Base-by-base conservation (phyloP, 495 filamentous ascomycete genomes). In the Neurospora hispaniola region DNA sequence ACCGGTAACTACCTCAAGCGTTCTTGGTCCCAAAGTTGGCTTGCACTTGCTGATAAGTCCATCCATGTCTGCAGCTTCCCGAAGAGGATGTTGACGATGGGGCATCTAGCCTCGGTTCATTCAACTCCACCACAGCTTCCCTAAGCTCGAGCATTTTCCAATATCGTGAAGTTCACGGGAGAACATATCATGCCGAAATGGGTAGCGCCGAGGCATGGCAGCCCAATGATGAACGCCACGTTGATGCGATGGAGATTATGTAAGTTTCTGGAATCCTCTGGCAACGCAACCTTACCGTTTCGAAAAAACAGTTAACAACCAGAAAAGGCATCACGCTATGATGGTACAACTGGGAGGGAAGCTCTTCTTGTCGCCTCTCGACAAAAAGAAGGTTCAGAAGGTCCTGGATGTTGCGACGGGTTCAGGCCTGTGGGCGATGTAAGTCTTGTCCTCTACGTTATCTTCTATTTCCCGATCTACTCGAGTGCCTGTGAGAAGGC, bases 361-460 rank as follows among this genome's bases (percentile, higher is more conserved):
- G 66, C 72, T 90, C 0, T 86, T 82, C 74, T 78, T 87, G 59
- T 84, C 88, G 0, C 88, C 89, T 11, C 76, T 89, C 3, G 68
- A 77, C 35, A 5, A 18, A 1, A 35, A 62, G 27, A 76, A 85
- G 20, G 85, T 87, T 4, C 76, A 84, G 66, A 78, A 78, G 68
- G 86, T 90, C 12, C 84, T 91, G 16, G 89, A 90, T 76, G 82
- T 90, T 42, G 88, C 87, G 42, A 89, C 87, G 3, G 88, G 89
- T 1, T 87, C 86, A 87, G 89, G 9, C 6, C 89, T 90, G 73
- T 91, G 89, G 88, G 84, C 87, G 2, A 88, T 46, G 43, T 46
- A 46, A 27, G 46, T 27, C 5, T 54, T 27, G 0, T 54, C 2
- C 20, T 27, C 20, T 27, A 0, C 20, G 5, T 54, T 27, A 4